Percentiles rank a stretch among this genome's conserved stretches.
These are phyloP conservation scores for Meyerozyma carpophila DNA, from an alignment of 1,139 yeast species.

Conservation along the genomic window DNA sequence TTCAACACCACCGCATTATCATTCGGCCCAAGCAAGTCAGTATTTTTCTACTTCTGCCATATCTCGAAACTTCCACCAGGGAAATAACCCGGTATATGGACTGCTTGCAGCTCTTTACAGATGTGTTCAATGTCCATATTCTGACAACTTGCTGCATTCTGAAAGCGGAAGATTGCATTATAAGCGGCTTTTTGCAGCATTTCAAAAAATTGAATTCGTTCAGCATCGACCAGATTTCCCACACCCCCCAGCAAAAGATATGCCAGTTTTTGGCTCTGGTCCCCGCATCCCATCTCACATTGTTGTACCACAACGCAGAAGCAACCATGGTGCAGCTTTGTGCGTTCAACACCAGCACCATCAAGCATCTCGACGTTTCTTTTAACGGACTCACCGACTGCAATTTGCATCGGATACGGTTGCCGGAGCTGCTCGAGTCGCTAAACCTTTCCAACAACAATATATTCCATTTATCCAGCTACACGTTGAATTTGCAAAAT, in stretches of 20 bases:
- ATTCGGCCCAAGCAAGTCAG: neutral
- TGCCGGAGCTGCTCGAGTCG: neutral
- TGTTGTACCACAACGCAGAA: neutral
- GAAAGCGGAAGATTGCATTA: neutral
- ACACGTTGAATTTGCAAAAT: conserved; percentile 6
- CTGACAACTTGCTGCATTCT: neutral
- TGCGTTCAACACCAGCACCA: neutral
- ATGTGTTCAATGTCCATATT: neutral
- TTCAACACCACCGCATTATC: neutral
- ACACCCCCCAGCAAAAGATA: neutral
- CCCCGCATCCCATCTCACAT: neutral
- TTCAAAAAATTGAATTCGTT: neutral
- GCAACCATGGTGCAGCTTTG: neutral
- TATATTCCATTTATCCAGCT: conserved; percentile 2
- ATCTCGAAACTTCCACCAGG: neutral
- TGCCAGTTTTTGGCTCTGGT: neutral
- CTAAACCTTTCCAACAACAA: conserved; percentile 6
- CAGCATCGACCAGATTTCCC: neutral
- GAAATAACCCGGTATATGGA: neutral
- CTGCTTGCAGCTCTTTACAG: neutral
- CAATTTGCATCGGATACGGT: neutral
- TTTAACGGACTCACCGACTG: neutral
- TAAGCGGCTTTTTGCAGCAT: neutral
- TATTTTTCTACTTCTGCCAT: neutral
- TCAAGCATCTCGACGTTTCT: neutral